Conservation (phyloP, 1,284 basidiomycete genomes). For the Cutaneotrichosporon spelunceum region DNA sequence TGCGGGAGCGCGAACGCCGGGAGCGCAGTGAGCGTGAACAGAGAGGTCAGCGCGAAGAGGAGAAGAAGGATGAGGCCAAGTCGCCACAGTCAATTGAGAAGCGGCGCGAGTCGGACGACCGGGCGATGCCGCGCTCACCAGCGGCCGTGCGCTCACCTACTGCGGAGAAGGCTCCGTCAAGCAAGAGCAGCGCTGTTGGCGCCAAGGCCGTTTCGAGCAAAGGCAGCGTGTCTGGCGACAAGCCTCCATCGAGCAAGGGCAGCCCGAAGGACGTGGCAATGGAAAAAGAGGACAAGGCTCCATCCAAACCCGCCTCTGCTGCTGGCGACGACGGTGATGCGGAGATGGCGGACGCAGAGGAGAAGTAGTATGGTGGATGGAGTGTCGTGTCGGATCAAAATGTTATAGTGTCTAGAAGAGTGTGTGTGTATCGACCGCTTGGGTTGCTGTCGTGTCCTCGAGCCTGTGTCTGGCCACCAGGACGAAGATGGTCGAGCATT, state of each 20-base stretch:
- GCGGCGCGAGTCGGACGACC: background rate
- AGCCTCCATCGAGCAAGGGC: background rate
- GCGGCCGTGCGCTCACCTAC: background rate
- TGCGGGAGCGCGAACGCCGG: constrained; percentile 38
- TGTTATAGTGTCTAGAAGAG: background rate
- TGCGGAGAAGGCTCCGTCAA: constrained; percentile 1
- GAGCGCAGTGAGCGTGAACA: background rate
- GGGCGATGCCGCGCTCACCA: background rate
- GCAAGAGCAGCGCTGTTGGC: background rate
- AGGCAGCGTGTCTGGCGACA: background rate
- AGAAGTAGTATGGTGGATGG: background rate
- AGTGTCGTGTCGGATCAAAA: background rate
- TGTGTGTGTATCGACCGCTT: background rate
- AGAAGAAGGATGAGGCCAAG: constrained; percentile 1
- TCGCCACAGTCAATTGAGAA: background rate
- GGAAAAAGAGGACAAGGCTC: background rate
- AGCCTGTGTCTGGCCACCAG: too few relatives aligned
- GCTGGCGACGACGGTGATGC: background rate
- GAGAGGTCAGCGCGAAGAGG: background rate
- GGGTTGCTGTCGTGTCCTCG: too few relatives aligned
- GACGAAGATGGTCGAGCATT: too few relatives aligned
- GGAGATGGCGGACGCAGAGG: background rate
- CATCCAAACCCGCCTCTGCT: background rate
- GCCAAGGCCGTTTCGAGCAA: background rate
- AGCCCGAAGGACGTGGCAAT: background rate